A percentile compares a stretch with the other conserved stretches of the same genome.
These are phyloP conservation scores for Mycena leptocephala DNA, from an alignment of 768 basidiomycete genomes.

Conservation along the genomic window DNA sequence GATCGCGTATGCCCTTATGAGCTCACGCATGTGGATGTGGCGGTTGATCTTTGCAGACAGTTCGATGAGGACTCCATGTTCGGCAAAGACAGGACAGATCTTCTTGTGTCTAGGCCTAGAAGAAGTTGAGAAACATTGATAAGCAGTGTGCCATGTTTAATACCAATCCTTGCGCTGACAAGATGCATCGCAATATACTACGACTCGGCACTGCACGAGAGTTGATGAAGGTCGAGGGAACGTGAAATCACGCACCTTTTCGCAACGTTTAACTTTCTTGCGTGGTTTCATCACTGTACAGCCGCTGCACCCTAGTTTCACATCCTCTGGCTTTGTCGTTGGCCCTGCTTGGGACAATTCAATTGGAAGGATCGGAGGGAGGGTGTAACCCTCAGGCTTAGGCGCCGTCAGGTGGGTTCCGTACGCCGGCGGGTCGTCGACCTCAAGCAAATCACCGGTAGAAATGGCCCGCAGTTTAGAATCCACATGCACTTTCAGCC, in stretches of 20 bases:
- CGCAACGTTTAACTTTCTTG: background rate
- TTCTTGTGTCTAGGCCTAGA: background rate
- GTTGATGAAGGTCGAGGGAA: background rate
- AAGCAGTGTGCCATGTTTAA: background rate
- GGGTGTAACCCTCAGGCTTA: background rate
- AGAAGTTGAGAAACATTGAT: background rate
- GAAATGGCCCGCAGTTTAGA: background rate
- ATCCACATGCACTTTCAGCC: background rate
- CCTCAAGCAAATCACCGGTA: background rate
- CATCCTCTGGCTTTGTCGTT: background rate
- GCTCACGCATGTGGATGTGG: background rate
- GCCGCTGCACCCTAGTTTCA: background rate
- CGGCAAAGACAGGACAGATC: background rate
- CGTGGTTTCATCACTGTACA: background rate
- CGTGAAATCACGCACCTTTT: background rate
- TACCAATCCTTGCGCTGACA: background rate
- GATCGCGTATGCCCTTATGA: background rate
- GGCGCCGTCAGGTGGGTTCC: background rate
- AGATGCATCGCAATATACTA: background rate
- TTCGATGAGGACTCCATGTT: background rate
- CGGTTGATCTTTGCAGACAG: background rate
- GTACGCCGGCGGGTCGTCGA: background rate
- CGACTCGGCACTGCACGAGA: background rate
- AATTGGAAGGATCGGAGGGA: background rate
- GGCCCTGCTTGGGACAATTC: background rate